Evolutionary conservation across 768 basidiomycete genomes (phyloP), one percentile per base, ranked within the genome.

Genomic region (Tylopilus intermedius): DNA sequence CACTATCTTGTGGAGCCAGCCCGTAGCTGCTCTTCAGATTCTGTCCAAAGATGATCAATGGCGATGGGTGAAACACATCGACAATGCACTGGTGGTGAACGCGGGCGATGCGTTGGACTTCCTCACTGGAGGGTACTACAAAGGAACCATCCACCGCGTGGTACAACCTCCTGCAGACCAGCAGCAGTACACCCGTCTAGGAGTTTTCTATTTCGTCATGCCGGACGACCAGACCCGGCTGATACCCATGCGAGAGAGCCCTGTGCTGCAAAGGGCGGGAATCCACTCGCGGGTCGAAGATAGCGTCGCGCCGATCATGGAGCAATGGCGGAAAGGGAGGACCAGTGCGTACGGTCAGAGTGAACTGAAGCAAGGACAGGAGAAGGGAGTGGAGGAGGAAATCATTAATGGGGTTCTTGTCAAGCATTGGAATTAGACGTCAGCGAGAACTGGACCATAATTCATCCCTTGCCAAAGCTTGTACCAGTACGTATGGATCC

Each of bases 1-100:
- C 44, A 81, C 78, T 2, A 76, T 84, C 38, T 64, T 86, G 3
- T 84, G 78, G 72, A 79, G 79, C 45, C 83, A 86, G 55, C 82
- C 83, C 3, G 74, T 83, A 3, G 72, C 77, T 5, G 82, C 74
- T 0, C 70, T 84, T 8, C 82, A 84, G 45, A 82, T 86, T 38
- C 65, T 82, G 8, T 72, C 74, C 0, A 73, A 58, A 3, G 79
- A 81, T 30, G 77, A 76, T 0, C 68, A 64, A 37, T 84, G 83
- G 81, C 74, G 72, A 33, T 82, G 80, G 79, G 74, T 83, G 18
- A 76, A 70, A 50, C 81, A 84, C 54, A 71, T 82, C 8, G 78
- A 80, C 5, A 79, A 82, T 51, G 81, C 80, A 0, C 64, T 84
- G 26, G 81, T 82, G 8, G 72, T 86, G 45, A 84, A 84, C 47